A percentile compares a stretch with the other conserved stretches of the same genome.
Conservation (phyloP, 1,139 yeast species). For the Blastobotrys proliferans region DNA sequence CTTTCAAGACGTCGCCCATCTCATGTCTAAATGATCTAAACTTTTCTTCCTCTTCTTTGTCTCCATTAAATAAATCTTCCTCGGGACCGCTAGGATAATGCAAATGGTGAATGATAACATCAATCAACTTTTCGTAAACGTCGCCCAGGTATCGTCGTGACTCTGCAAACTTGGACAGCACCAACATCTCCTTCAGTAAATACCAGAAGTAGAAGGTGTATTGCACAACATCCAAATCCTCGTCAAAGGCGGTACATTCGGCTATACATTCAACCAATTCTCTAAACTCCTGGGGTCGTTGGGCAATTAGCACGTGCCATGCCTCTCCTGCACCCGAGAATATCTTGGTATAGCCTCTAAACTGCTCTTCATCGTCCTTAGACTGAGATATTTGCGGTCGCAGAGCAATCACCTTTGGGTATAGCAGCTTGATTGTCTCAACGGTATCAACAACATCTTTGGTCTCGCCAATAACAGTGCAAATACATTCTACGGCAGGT, state of each 20-base stretch:
- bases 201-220: constrained; percentile 95
- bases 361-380: constrained; percentile 63
- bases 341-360: constrained; percentile 69
- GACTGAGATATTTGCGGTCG: constrained; percentile 46
- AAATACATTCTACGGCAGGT: constrained; percentile 80
- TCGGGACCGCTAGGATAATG: constrained; percentile 60
- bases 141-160: constrained; percentile 58
- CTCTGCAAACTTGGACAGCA: constrained; percentile 56
- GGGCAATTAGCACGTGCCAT: constrained; percentile 86
- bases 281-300: constrained; percentile 63
- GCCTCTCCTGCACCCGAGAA: constrained; percentile 93
- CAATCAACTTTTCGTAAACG: constrained; percentile 59
- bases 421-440: constrained; percentile 62
- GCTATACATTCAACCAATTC: constrained; percentile 74
- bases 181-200: constrained; percentile 64
- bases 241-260: constrained; percentile 58
- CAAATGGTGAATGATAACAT: constrained; percentile 65
- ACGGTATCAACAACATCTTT: constrained; percentile 53
- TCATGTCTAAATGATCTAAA: constrained; percentile 92
- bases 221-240: constrained; percentile 82
- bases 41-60: constrained; percentile 82
- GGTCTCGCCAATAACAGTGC: constrained; percentile 76
- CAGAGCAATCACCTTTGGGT: constrained; percentile 60
- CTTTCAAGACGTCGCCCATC: constrained; percentile 94
- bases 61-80: constrained; percentile 49